Evolutionary conservation across 495 filamentous ascomycete species (phyloP).

Genomic region (Penicillium robsamsonii): DNA sequence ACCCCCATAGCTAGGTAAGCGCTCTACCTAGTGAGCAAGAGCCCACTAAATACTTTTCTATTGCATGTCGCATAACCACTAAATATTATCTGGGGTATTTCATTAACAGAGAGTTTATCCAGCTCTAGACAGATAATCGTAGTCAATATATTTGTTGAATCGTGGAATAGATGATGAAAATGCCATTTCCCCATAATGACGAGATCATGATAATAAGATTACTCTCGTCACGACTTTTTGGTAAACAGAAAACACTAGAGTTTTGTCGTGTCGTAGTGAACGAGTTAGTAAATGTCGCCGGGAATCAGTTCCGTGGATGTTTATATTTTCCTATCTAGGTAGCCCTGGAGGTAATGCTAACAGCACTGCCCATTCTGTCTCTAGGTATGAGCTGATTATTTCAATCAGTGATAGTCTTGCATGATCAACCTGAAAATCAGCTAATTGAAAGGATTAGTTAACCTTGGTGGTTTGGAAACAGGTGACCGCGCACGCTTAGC

Average conservation of each 20-base stretch:
- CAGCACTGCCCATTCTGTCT: not conserved
- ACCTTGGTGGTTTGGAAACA: not conserved
- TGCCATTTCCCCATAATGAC: not conserved
- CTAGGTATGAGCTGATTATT: not conserved
- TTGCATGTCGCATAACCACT: not conserved
- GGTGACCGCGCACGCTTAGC: not conserved
- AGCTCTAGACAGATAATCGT: not conserved
- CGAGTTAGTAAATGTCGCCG: not conserved
- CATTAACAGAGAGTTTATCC: not conserved
- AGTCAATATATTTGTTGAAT: not conserved
- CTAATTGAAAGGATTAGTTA: not conserved
- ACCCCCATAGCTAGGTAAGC: not conserved
- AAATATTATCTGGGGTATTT: not conserved
- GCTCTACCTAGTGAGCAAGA: not conserved
- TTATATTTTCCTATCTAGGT: not conserved
- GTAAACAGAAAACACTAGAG: not conserved
- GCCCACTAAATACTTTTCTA: not conserved
- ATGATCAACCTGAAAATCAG: not conserved
- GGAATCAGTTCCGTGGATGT: constrained; percentile 1
- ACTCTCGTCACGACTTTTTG: not conserved
- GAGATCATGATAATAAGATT: constrained; percentile 4
- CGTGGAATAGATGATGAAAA: too few species aligned
- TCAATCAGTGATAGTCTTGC: not conserved
- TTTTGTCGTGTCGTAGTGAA: not conserved
- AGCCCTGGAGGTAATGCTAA: not conserved